Conservation (phyloP, 208 protist genomes). For the Leishmania braziliensis region DNA sequence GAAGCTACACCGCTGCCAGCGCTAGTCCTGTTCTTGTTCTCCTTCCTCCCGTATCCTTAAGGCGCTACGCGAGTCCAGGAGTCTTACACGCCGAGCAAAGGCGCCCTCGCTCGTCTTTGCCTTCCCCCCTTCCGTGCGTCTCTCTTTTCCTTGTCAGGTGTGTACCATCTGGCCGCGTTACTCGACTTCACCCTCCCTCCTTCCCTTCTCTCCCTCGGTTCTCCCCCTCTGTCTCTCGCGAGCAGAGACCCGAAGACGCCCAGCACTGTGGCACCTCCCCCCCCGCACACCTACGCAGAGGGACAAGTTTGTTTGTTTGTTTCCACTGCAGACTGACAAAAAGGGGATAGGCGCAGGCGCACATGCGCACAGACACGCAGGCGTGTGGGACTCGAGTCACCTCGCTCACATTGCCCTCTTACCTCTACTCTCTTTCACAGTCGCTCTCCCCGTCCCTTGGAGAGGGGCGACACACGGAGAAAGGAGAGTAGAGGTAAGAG, state of each 20-base stretch:
- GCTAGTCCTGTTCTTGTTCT: too few relatives aligned
- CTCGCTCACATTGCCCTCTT: not conserved
- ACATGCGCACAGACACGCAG: not conserved
- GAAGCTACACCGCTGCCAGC: too few relatives aligned
- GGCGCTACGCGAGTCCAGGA: too few relatives aligned
- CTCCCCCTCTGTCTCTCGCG: not conserved
- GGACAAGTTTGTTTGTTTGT: not conserved
- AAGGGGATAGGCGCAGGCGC: not conserved
- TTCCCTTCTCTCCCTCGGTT: not conserved
- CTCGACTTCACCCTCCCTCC: not conserved
- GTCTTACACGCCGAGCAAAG: too few relatives aligned
- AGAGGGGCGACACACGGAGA: too few relatives aligned
- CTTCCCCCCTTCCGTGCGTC: not conserved
- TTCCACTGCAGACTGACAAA: not conserved
- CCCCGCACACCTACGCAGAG: not conserved
- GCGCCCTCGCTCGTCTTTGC: not conserved
- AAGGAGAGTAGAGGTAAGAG: too few relatives aligned
- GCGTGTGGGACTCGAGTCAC: not conserved
- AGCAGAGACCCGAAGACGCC: not conserved
- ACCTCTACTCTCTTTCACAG: not conserved
- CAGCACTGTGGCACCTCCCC: not conserved
- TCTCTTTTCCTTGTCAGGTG: not conserved
- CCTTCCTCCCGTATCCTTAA: too few relatives aligned
- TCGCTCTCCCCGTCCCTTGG: not conserved
- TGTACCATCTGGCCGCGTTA: not conserved